Conservation (phyloP, 148 eudicot species). For the Vaccinium vitisidaea region DNA sequence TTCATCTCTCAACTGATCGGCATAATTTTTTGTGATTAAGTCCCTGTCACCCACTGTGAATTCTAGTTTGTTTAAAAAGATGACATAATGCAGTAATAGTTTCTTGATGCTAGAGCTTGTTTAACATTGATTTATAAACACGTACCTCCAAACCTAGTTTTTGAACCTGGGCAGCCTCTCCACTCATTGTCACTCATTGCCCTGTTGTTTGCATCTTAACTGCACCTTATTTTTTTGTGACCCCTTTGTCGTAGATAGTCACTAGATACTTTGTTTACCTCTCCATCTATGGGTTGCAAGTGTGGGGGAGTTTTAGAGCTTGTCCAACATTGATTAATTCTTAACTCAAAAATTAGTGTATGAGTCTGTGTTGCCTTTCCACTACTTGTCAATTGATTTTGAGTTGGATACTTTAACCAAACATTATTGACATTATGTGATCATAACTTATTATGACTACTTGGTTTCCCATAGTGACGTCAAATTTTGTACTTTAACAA, state of each 20-base stretch:
- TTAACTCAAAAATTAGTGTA: background rate
- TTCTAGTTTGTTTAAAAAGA: too few species aligned
- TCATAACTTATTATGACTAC: background rate
- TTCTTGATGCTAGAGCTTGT: background rate
- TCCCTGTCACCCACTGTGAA: background rate
- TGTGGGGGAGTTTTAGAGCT: background rate
- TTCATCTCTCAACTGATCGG: background rate
- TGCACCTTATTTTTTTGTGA: background rate
- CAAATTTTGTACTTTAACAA: background rate
- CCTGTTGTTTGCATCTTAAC: background rate
- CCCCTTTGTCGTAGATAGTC: background rate
- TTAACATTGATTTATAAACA: background rate
- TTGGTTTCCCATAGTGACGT: background rate
- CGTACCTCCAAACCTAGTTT: background rate
- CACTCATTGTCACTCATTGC: background rate
- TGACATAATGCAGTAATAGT: background rate
- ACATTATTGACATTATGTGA: background rate
- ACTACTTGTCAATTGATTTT: background rate
- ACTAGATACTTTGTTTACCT: background rate
- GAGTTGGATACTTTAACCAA: background rate
- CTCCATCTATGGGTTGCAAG: background rate
- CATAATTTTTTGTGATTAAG: background rate
- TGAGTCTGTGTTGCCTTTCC: background rate
- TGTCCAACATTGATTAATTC: background rate
- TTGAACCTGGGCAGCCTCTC: background rate